A percentile compares a stretch with the other conserved stretches of the same genome.
phyloP scores from a whole-genome alignment of 2,329 filamentous ascomycete genomes.

The Diaporthe vaccinii region DNA sequence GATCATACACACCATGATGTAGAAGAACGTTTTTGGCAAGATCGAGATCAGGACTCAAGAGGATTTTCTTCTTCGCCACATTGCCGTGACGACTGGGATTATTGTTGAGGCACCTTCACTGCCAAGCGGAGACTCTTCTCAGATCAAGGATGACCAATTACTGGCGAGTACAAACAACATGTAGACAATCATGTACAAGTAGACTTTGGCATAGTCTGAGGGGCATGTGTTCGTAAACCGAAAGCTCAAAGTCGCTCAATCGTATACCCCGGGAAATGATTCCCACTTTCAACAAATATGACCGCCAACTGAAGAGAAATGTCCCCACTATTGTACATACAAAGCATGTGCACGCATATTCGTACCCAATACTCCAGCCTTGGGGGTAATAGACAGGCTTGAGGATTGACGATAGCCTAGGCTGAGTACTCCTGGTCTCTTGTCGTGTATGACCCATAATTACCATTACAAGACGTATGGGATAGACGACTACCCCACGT shows the following conservation, averaged over 20 bases:
- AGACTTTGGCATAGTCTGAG: not conserved
- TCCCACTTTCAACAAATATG: too few species aligned
- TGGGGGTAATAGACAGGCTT: not conserved
- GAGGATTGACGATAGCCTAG: not conserved
- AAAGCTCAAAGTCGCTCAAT: not conserved
- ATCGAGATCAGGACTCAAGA: not conserved
- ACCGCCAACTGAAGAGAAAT: not conserved
- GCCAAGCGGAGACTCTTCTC: not conserved
- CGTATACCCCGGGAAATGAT: not conserved
- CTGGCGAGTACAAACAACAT: not conserved
- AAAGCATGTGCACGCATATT: not conserved
- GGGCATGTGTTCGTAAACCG: accelerated
- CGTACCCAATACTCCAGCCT: not conserved
- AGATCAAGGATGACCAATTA: too few species aligned
- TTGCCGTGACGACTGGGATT: not conserved
- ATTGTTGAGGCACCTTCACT: not conserved
- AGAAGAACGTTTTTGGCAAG: not conserved
- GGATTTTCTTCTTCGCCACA: not conserved
- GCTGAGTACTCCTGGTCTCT: not conserved
- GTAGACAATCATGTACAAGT: not conserved
- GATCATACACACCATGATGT: too few species aligned
- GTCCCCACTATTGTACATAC: not conserved
- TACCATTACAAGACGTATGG: not conserved
- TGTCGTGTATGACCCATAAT: not conserved
- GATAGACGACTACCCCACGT: not conserved